Conservation (phyloP, 306 rosid species). For the Argentina anserina region DNA sequence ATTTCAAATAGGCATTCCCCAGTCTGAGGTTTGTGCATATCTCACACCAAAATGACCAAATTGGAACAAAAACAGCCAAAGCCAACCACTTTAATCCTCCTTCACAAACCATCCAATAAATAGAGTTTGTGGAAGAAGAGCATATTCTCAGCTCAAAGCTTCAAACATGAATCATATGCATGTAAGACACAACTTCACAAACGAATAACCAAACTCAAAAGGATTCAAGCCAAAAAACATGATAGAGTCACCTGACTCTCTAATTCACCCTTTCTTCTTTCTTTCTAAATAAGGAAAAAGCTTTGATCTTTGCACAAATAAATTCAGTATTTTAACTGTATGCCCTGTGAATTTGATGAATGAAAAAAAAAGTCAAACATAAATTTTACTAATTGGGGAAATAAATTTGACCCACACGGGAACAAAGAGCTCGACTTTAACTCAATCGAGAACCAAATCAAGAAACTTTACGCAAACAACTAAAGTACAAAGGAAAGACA, state of each 20-base stretch:
- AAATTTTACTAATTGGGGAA: not conserved
- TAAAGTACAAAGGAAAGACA: not conserved
- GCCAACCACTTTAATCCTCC: not conserved
- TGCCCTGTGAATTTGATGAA: not conserved
- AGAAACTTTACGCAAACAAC: not conserved
- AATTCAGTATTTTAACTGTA: too few species aligned
- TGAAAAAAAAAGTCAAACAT: not conserved
- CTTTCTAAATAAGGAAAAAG: not conserved
- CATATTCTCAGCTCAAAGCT: not conserved
- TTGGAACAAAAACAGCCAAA: not conserved
- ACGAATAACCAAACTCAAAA: not conserved
- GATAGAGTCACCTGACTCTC: too few species aligned
- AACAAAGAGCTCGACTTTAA: slow-evolving; percentile 1
- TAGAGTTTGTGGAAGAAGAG: not conserved
- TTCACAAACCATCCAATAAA: not conserved
- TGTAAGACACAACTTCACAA: not conserved
- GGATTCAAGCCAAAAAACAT: not conserved
- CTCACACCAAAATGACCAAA: not conserved
- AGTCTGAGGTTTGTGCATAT: not conserved
- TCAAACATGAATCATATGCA: not conserved
- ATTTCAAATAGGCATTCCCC: not conserved
- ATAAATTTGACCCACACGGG: not conserved
- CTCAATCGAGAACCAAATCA: not conserved
- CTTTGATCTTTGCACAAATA: not conserved
- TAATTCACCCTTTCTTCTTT: too few species aligned